phyloP scores from a whole-genome alignment of 345 rosid genomes.

The Camelina neglecta region DNA sequence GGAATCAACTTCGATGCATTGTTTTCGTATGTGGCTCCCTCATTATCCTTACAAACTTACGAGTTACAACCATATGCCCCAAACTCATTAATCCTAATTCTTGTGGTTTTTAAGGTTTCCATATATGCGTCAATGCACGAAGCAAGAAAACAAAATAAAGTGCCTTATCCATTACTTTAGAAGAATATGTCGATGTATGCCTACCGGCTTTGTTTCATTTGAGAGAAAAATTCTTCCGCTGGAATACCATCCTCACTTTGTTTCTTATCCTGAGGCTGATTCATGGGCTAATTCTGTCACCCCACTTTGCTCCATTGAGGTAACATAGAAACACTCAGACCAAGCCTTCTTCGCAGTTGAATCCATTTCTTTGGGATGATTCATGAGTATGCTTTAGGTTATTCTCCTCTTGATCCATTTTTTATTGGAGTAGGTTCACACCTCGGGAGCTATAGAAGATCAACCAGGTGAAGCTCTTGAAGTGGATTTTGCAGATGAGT shows the following conservation, averaged over 20 bases:
- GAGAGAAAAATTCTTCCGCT: slow-evolving; percentile 74
- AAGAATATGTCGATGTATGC: slow-evolving; percentile 64
- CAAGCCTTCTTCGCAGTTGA: neutral
- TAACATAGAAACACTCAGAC: slow-evolving; percentile 30
- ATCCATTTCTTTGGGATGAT: neutral
- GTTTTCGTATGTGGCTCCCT: slow-evolving; percentile 64
- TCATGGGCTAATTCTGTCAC: slow-evolving; percentile 65
- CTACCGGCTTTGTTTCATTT: slow-evolving; percentile 77
- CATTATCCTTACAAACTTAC: neutral
- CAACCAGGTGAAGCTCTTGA: slow-evolving; percentile 63
- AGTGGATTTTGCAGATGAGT: slow-evolving; percentile 89
- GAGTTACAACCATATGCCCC: slow-evolving; percentile 14
- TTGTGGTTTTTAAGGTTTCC: slow-evolving; percentile 54
- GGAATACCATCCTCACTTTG: slow-evolving; percentile 37
- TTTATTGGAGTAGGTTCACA: slow-evolving; percentile 51
- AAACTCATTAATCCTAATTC: neutral
- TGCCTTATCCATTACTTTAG: slow-evolving; percentile 72
- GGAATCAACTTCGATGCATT: slow-evolving; percentile 72
- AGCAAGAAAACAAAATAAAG: slow-evolving; percentile 67
- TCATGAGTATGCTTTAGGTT: slow-evolving; percentile 10
- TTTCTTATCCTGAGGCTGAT: slow-evolving; percentile 59
- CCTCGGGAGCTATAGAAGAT: slow-evolving; percentile 77
- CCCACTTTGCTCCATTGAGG: slow-evolving; percentile 78
- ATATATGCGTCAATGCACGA: slow-evolving; percentile 52
- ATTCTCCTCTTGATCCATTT: neutral